A percentile compares a stretch with the other conserved stretches of the same genome.
Evolutionary conservation across 1,284 basidiomycete genomes (phyloP).

Genomic region (Leccinum angustisporum): DNA sequence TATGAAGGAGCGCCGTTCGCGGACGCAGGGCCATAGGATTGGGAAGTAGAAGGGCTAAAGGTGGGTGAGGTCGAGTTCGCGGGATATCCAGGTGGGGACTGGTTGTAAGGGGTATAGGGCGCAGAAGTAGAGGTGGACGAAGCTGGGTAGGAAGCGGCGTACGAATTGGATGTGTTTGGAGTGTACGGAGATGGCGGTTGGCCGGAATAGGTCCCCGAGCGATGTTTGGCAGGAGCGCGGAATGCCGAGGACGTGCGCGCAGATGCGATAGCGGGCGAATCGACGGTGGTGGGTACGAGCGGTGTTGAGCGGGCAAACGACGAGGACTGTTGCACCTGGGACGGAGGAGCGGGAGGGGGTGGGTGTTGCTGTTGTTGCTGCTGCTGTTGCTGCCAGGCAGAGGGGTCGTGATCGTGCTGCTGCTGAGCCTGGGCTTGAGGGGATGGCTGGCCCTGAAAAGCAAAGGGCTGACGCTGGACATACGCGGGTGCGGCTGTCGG

Average conservation of each 20-base stretch:
- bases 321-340: constrained; percentile 19
- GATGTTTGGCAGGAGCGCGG: constrained; percentile 24
- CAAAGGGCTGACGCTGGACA: constrained; percentile 25
- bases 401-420: constrained; percentile 17
- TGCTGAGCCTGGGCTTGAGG: constrained; percentile 27
- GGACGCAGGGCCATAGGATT: constrained; percentile 18
- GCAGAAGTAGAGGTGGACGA: constrained; percentile 21
- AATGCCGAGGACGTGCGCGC: constrained; percentile 17
- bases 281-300: constrained; percentile 39
- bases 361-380: neutral
- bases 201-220: constrained; percentile 12
- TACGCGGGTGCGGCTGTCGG: constrained; percentile 4
- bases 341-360: neutral
- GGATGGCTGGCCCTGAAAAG: constrained; percentile 25
- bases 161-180: constrained; percentile 21
- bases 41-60: constrained; percentile 25
- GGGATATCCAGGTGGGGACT: constrained; percentile 21
- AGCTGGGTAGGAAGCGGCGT: constrained; percentile 13
- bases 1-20: constrained; percentile 19
- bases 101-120: constrained; percentile 25
- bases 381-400: constrained; percentile 22
- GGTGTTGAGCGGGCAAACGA: constrained; percentile 31
- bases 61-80: constrained; percentile 26
- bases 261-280: constrained; percentile 23
- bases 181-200: constrained; percentile 24